Evolutionary conservation across 1,284 basidiomycete species (phyloP).

Genomic region (Ustilago trichophora): DNA sequence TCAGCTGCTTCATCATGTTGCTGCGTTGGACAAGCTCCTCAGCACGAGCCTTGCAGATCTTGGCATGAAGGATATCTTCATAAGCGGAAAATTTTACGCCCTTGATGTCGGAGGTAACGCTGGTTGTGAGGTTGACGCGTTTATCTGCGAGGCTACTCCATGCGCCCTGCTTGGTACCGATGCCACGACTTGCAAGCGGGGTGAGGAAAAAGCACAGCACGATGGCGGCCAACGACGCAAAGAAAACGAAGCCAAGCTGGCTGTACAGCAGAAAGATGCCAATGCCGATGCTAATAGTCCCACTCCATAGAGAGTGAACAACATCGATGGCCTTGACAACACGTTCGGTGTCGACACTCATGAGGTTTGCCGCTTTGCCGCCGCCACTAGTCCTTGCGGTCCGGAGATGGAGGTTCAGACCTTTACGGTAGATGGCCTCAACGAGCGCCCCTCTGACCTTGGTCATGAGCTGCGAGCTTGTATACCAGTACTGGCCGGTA

Average conservation of each 20-base stretch:
- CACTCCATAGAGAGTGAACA: constrained; percentile 51
- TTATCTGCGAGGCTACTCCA: constrained; percentile 52
- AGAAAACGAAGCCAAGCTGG: constrained; percentile 45
- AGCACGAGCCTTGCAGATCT: no score
- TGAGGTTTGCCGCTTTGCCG: constrained; percentile 49
- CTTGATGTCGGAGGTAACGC: constrained; percentile 45
- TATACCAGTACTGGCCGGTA: constrained; percentile 42
- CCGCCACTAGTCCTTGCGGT: constrained; percentile 44
- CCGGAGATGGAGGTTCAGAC: constrained; percentile 39
- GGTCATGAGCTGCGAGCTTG: constrained; percentile 30
- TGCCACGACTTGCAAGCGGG: constrained; percentile 31
- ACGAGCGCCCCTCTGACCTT: constrained; percentile 51
- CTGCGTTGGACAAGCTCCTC: no score
- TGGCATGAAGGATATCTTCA: no score
- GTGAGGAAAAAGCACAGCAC: constrained; percentile 28
- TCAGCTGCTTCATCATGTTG: no score
- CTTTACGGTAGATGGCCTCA: constrained; percentile 51
- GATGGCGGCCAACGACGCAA: constrained; percentile 41
- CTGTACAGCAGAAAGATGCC: constrained; percentile 53
- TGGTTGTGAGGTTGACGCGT: constrained; percentile 45
- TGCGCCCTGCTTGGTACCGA: constrained; percentile 36
- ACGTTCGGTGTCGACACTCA: constrained; percentile 58
- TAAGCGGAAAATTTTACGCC: constrained; percentile 57
- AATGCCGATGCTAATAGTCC: constrained; percentile 41
- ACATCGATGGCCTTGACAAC: constrained; percentile 40